phyloP scores from a whole-genome alignment of 164 flowering plant genomes.

The Warburgia ugandensis region DNA sequence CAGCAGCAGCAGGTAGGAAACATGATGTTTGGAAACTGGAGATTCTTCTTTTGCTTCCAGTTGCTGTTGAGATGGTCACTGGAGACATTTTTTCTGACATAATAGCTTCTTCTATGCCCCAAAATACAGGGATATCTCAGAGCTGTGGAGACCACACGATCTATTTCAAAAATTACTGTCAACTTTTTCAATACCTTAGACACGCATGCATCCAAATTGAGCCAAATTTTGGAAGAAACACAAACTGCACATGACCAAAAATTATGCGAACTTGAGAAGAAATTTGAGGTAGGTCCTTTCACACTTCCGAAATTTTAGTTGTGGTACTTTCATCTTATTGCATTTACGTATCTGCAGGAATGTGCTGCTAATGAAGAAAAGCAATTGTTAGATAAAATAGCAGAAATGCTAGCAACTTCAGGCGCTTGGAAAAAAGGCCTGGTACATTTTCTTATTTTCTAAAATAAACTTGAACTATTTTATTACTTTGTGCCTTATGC shows the following conservation, averaged over 20 bases:
- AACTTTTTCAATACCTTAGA: conserved; percentile 40
- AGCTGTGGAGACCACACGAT: conserved; percentile 76
- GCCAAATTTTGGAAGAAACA: conserved; percentile 70
- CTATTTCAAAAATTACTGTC: conserved; percentile 60
- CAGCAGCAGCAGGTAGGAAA: conserved; percentile 69
- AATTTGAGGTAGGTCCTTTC: conserved; percentile 96
- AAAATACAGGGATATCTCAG: conserved; percentile 67
- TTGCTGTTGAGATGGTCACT: no score
- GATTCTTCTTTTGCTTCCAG: conserved; percentile 4
- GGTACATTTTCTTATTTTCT: conserved; percentile 33
- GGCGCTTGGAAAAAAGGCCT: conserved; percentile 75
- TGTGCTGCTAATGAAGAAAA: conserved; percentile 92
- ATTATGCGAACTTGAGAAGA: conserved; percentile 74
- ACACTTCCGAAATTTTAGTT: no score
- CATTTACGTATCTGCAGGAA: conserved; percentile 45
- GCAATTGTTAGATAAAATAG: conserved; percentile 71
- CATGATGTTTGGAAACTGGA: conserved; percentile 1
- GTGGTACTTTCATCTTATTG: no score
- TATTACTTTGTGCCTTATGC: neutral
- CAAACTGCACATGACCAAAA: conserved; percentile 57
- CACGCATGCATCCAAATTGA: conserved; percentile 60
- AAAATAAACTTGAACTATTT: no score
- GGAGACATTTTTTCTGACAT: no score
- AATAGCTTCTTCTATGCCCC: no score
- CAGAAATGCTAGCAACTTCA: conserved; percentile 65